A percentile compares a stretch with the other conserved stretches of the same genome.
phyloP scores from a whole-genome alignment of 2,329 filamentous ascomycete species.

The Monilinia laxa region DNA sequence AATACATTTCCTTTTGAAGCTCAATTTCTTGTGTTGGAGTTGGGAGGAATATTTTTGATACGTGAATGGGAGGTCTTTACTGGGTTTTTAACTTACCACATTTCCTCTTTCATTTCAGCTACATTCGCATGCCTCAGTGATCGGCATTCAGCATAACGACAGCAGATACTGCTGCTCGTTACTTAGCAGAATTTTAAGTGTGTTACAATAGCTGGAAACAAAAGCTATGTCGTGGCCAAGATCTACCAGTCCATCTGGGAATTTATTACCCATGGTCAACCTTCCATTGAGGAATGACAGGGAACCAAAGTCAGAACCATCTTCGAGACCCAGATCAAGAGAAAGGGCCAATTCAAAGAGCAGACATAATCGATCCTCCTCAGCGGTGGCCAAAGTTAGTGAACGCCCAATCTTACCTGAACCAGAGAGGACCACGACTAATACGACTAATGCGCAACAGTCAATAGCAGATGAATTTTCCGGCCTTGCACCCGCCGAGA shows the following conservation, averaged over 20 bases:
- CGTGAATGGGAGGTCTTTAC: neutral
- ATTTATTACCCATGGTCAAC: slow-evolving; percentile 37
- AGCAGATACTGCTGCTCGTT: slow-evolving; percentile 40
- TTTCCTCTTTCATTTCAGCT: slow-evolving; percentile 7
- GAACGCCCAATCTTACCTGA: slow-evolving; percentile 24
- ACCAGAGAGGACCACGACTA: slow-evolving; percentile 17
- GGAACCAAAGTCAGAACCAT: slow-evolving; percentile 31
- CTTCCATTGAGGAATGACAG: slow-evolving; percentile 33
- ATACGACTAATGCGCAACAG: slow-evolving; percentile 30
- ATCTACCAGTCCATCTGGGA: slow-evolving; percentile 35
- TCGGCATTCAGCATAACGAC: slow-evolving; percentile 35
- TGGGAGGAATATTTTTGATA: slow-evolving; percentile 9
- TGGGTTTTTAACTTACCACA: slow-evolving; percentile 3
- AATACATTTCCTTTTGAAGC: neutral
- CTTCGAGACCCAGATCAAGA: slow-evolving; percentile 31
- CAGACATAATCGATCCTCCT: slow-evolving; percentile 37
- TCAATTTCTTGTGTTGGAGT: slow-evolving; percentile 19
- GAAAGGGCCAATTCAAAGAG: slow-evolving; percentile 34
- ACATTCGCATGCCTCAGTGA: slow-evolving; percentile 39
- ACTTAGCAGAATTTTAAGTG: neutral
- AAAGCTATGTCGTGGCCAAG: slow-evolving; percentile 39
- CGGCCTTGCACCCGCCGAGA: slow-evolving; percentile 72
- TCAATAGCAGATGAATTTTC: slow-evolving; percentile 58
- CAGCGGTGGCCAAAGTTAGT: slow-evolving; percentile 40
- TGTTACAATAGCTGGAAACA: slow-evolving; percentile 7